Conservation (phyloP, 2,329 filamentous ascomycete species). For the Phoma sp. region DNA sequence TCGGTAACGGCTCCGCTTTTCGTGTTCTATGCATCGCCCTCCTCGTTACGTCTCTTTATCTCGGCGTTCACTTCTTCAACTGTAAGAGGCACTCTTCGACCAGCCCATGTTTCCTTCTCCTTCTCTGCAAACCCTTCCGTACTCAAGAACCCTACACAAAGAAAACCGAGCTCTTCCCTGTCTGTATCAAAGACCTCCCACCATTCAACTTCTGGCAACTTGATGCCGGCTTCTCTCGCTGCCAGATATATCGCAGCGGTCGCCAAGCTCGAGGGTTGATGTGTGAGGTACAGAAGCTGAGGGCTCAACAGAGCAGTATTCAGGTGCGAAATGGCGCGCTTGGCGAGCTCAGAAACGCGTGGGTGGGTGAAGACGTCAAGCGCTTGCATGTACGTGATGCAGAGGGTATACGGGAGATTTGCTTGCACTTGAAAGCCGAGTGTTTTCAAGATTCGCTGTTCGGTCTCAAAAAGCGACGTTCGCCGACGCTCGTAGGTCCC, state of each 20-base stretch:
- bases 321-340: slow-evolving; percentile 76
- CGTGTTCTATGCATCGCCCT: not conserved
- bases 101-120: slow-evolving; percentile 63
- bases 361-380: slow-evolving; percentile 69
- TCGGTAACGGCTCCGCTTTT: too few relatives aligned
- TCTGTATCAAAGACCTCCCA: slow-evolving; percentile 99
- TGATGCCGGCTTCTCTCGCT: slow-evolving; percentile 75
- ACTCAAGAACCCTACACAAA: slow-evolving; percentile 86
- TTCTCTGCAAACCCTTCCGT: slow-evolving; percentile 72
- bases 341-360: slow-evolving; percentile 63
- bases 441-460: slow-evolving; percentile 77
- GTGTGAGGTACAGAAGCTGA: slow-evolving; percentile 88
- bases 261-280: slow-evolving; percentile 85
- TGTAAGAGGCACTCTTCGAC: slow-evolving; percentile 64
- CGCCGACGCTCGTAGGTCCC: slow-evolving; percentile 66
- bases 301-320: slow-evolving; percentile 87
- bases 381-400: slow-evolving; percentile 90
- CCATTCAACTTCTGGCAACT: slow-evolving; percentile 86
- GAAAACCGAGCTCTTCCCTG: slow-evolving; percentile 89
- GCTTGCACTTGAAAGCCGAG: slow-evolving; percentile 86
- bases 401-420: slow-evolving; percentile 82
- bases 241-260: slow-evolving; percentile 92
- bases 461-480: slow-evolving; percentile 75
- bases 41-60: slow-evolving; percentile 58
- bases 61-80: slow-evolving; percentile 66